A percentile compares a stretch with the other conserved stretches of the same genome.
Evolutionary conservation across 2,329 filamentous ascomycete species (phyloP).

Genomic region (Gremmenia infestans): DNA sequence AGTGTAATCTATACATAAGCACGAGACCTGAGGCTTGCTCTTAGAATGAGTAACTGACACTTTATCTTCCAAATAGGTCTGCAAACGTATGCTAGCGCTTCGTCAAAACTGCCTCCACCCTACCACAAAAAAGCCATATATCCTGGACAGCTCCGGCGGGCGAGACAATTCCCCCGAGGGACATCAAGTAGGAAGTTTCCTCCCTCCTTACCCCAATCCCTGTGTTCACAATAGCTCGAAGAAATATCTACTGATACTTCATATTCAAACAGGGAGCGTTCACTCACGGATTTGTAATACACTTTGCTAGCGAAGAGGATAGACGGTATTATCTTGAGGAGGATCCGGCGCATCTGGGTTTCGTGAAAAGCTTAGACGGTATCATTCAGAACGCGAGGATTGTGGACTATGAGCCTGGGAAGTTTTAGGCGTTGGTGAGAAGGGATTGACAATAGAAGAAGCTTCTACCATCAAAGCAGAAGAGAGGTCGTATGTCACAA

Average conservation of each 20-base stretch:
- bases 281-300: slow-evolving; percentile 64
- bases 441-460: background rate
- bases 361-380: slow-evolving; percentile 46
- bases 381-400: slow-evolving; percentile 51
- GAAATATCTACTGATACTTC: background rate
- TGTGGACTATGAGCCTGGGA: slow-evolving; percentile 54
- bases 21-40: background rate
- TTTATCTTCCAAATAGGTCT: slow-evolving; percentile 39
- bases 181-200: slow-evolving; percentile 43
- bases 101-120: slow-evolving; percentile 56
- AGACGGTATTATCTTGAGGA: slow-evolving; percentile 62
- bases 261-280: slow-evolving; percentile 48
- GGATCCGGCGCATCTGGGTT: slow-evolving; percentile 59
- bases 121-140: slow-evolving; percentile 53
- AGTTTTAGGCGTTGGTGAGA: slow-evolving; percentile 33
- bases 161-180: slow-evolving; percentile 58
- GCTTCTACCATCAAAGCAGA: background rate
- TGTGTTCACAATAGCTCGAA: background rate
- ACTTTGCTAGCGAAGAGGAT: slow-evolving; percentile 60
- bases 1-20: too few species aligned
- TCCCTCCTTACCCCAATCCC: background rate
- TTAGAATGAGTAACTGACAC: background rate
- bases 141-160: slow-evolving; percentile 53
- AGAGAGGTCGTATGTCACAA: too few species aligned
- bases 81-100: slow-evolving; percentile 51